A percentile compares a stretch with the other conserved stretches of the same genome.
Evolutionary conservation across 2,329 filamentous ascomycete genomes (phyloP).

Genomic region (Pleochaeta shiraiana): DNA sequence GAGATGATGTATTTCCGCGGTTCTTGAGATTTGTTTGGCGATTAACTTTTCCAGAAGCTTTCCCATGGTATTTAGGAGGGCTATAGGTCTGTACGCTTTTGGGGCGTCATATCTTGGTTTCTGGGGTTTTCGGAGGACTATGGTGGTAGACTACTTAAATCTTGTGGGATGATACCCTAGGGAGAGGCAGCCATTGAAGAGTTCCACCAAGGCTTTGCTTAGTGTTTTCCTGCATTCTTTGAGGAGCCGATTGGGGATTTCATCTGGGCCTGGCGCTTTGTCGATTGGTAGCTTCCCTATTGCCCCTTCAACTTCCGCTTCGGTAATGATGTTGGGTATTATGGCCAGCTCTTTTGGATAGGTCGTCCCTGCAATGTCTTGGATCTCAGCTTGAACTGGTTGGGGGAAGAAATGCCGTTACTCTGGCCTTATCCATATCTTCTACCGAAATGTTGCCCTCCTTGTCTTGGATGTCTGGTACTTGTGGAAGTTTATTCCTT

Average conservation of each 20-base stretch:
- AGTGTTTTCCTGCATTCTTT: background rate
- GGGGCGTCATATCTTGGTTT: background rate
- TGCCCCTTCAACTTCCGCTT: background rate
- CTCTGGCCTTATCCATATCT: background rate
- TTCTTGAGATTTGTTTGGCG: background rate
- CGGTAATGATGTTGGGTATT: background rate
- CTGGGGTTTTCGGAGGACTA: background rate
- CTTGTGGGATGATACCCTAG: background rate
- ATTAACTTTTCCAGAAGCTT: constrained; percentile 1
- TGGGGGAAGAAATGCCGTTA: background rate
- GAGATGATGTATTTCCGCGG: background rate
- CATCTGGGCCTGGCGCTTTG: background rate
- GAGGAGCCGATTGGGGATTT: background rate
- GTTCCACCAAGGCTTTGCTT: background rate
- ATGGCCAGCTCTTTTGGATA: background rate
- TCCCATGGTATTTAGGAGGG: background rate
- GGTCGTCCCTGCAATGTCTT: background rate
- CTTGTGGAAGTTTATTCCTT: background rate
- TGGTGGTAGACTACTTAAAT: background rate
- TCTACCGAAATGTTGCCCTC: background rate
- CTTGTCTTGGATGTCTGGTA: background rate
- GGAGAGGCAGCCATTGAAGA: background rate
- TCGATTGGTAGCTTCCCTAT: background rate
- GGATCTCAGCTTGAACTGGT: background rate
- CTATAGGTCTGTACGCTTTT: background rate